phyloP scores from a whole-genome alignment of 1,284 basidiomycete species.

The Heliocybe sulcata region DNA sequence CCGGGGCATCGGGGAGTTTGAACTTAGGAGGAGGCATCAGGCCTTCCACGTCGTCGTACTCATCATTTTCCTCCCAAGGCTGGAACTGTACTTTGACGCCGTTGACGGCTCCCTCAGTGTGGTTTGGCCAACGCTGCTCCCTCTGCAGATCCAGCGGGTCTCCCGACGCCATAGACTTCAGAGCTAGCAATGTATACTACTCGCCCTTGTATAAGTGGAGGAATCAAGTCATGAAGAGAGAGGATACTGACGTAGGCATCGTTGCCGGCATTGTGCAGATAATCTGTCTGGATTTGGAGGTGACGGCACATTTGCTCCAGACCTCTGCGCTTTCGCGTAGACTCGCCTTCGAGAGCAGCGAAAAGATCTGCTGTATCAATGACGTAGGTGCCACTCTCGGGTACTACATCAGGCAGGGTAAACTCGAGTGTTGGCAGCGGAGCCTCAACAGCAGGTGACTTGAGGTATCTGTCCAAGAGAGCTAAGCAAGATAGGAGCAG shows the following conservation, averaged over 20 bases:
- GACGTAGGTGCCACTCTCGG: constrained; percentile 49
- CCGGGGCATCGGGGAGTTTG: background rate
- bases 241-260: constrained; percentile 61
- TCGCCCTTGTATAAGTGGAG: background rate
- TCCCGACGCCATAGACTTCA: constrained; percentile 63
- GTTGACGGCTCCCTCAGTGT: constrained; percentile 24
- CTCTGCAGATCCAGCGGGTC: constrained; percentile 65
- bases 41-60: constrained; percentile 49
- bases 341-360: constrained; percentile 58
- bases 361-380: constrained; percentile 73
- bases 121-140: constrained; percentile 68
- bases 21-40: background rate
- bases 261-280: constrained; percentile 80
- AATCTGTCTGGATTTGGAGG: constrained; percentile 46
- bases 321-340: constrained; percentile 34
- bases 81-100: constrained; percentile 52
- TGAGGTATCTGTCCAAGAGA: constrained; percentile 38
- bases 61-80: constrained; percentile 53
- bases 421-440: constrained; percentile 44
- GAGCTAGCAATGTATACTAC: constrained; percentile 59
- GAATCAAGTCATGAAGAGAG: background rate
- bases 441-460: constrained; percentile 38
- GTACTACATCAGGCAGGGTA: constrained; percentile 45
- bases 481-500: background rate
- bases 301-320: constrained; percentile 55